Evolutionary conservation across 805 yeast genomes (phyloP).

Genomic region (Kuraishia borneana): DNA sequence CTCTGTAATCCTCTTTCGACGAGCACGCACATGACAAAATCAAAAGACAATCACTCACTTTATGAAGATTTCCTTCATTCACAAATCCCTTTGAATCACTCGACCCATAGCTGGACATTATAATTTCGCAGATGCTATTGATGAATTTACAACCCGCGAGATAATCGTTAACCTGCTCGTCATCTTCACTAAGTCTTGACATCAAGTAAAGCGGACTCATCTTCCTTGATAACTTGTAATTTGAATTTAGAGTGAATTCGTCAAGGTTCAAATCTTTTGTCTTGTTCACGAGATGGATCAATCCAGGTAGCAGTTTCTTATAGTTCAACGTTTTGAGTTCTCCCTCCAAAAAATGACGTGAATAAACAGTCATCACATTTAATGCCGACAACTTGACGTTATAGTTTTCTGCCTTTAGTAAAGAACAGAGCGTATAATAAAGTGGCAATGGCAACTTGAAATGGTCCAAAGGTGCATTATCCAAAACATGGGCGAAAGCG

Average conservation of each 20-base stretch:
- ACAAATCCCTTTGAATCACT: slow-evolving; percentile 10
- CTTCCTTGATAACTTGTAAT: slow-evolving; percentile 12
- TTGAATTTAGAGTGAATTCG: slow-evolving; percentile 10
- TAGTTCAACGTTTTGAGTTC: slow-evolving; percentile 9
- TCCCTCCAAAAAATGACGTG: slow-evolving; percentile 8
- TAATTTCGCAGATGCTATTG: slow-evolving; percentile 18
- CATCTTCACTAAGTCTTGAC: slow-evolving; percentile 21
- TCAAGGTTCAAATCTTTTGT: slow-evolving; percentile 8
- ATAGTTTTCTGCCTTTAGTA: slow-evolving; percentile 12
- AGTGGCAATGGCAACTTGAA: slow-evolving; percentile 12
- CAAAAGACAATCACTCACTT: slow-evolving; percentile 22
- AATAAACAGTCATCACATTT: slow-evolving; percentile 16
- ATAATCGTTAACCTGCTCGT: slow-evolving; percentile 19
- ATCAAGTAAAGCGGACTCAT: slow-evolving; percentile 23
- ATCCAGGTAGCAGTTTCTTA: slow-evolving; percentile 12
- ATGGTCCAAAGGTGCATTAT: slow-evolving; percentile 2
- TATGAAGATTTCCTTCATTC: slow-evolving; percentile 17
- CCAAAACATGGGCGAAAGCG: slow-evolving; percentile 12
- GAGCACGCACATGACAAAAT: slow-evolving; percentile 26
- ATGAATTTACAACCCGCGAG: slow-evolving; percentile 20
- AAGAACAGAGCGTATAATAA: slow-evolving; percentile 13
- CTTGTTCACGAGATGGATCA: slow-evolving; percentile 11
- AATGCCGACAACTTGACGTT: slow-evolving; percentile 14
- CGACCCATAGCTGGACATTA: slow-evolving; percentile 12
- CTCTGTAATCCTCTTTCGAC: slow-evolving; percentile 23